phyloP scores from a whole-genome alignment of 202 grass and related monocot species.

The Hordeum pubiflorum region DNA sequence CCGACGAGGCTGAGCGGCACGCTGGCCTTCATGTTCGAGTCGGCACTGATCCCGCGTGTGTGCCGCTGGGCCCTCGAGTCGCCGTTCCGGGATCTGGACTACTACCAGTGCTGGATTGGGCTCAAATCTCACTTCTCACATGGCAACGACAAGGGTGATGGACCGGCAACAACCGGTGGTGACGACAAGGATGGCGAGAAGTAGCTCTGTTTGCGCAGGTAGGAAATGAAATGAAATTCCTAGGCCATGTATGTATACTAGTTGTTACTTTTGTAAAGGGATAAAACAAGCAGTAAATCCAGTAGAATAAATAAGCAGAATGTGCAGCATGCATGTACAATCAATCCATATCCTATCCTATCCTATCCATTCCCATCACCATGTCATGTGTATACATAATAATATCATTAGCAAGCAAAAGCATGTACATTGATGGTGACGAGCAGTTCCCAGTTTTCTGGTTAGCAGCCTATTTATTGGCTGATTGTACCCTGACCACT shows the following conservation, averaged over 20 bases:
- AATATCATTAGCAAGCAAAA: neutral
- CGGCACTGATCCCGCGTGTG: slow-evolving; percentile 59
- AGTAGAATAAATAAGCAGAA: neutral
- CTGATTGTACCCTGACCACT: neutral
- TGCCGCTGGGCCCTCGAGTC: slow-evolving; percentile 74
- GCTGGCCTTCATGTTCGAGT: slow-evolving; percentile 92
- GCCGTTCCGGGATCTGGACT: slow-evolving; percentile 46
- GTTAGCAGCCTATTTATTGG: neutral
- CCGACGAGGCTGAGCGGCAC: slow-evolving; percentile 59
- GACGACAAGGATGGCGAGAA: neutral
- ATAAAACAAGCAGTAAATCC: neutral
- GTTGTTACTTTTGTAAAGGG: neutral
- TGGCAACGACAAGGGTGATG: neutral
- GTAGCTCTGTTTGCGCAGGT: neutral
- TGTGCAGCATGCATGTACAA: neutral
- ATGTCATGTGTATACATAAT: neutral
- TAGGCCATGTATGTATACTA: neutral
- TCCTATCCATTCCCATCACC: neutral
- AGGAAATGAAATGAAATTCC: neutral
- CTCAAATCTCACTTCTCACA: slow-evolving; percentile 66
- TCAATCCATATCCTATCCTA: no score
- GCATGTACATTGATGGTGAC: neutral
- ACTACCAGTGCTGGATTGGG: slow-evolving; percentile 90
- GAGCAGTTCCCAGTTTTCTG: neutral
- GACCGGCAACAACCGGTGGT: neutral